phyloP scores from a whole-genome alignment of 352 stramenopile genomes.

The Globisporangium megalacanthum region DNA sequence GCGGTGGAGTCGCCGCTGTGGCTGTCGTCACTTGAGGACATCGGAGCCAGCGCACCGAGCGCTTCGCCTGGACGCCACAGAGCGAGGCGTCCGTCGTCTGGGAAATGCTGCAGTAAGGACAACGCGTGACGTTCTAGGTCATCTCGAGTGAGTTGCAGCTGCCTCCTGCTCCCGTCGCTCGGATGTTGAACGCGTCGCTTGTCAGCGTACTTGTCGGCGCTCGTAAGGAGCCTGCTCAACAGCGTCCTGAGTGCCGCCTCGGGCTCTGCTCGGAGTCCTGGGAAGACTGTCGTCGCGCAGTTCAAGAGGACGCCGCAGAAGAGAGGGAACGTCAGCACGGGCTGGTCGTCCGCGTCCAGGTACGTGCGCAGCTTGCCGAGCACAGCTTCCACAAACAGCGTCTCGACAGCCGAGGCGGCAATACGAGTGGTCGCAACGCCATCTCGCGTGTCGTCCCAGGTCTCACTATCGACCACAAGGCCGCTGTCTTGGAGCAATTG shows the following conservation, averaged over 20 bases:
- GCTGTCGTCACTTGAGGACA: neutral
- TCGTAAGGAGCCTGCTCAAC: neutral
- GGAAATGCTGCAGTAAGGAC: constrained; percentile 13
- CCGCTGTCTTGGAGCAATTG: constrained; percentile 37
- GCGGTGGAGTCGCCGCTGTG: neutral
- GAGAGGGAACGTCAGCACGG: constrained; percentile 44
- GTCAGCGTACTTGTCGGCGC: neutral
- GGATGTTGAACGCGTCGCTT: neutral
- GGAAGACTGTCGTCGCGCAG: constrained; percentile 31
- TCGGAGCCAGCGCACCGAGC: neutral
- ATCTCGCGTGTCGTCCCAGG: neutral
- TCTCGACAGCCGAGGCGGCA: constrained; percentile 19
- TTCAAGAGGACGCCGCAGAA: constrained; percentile 54
- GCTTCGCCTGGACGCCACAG: constrained; percentile 1
- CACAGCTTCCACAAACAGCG: constrained; percentile 46
- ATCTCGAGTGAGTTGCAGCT: neutral
- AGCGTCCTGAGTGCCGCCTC: constrained; percentile 3
- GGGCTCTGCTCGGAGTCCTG: constrained; percentile 11
- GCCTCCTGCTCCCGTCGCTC: neutral
- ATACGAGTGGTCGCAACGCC: constrained; percentile 3
- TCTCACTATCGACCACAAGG: constrained; percentile 14
- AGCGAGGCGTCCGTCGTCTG: neutral
- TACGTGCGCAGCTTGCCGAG: constrained; percentile 58
- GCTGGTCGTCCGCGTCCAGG: constrained; percentile 39
- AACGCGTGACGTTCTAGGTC: neutral